Percentiles rank a stretch among this genome's conserved stretches.
Evolutionary conservation across 306 rosid genomes (phyloP).

Genomic region (Potentilla sterilis): DNA sequence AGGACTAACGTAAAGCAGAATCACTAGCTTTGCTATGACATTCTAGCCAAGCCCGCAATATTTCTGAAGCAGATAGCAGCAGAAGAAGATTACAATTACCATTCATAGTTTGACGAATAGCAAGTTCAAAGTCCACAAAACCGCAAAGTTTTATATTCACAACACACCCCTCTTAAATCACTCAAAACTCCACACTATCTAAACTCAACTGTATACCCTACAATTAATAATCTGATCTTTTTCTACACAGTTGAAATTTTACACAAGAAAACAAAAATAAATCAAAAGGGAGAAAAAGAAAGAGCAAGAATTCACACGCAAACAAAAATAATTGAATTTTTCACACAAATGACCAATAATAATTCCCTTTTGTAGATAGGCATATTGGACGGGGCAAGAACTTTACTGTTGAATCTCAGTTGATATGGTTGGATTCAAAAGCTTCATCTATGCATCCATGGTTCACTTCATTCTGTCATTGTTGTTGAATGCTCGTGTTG

Average conservation of each 20-base stretch:
- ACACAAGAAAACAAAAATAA: constrained; percentile 11
- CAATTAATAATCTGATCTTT: constrained; percentile 27
- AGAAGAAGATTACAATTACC: neutral
- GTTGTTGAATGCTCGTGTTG: neutral
- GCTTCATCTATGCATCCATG: constrained; percentile 14
- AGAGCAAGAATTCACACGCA: constrained; percentile 33
- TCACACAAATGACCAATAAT: constrained; percentile 24
- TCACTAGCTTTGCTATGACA: neutral
- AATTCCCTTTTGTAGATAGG: neutral
- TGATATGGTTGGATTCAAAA: constrained; percentile 14
- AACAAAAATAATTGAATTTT: constrained; percentile 33
- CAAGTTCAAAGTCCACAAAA: constrained; percentile 7
- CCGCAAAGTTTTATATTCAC: neutral
- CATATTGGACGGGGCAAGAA: neutral
- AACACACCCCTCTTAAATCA: neutral
- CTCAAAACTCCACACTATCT: constrained; percentile 28
- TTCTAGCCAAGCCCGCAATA: neutral
- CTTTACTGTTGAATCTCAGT: constrained; percentile 1
- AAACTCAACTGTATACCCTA: constrained; percentile 39
- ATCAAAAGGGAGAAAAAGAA: constrained; percentile 18
- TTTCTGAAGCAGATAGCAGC: neutral
- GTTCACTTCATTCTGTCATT: neutral
- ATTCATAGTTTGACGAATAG: neutral
- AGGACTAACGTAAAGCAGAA: neutral
- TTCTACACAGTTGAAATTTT: constrained; percentile 61